Percentiles rank a stretch among this genome's conserved stretches.
Conservation (phyloP, 768 basidiomycete species). For the Calocera cornea region DNA sequence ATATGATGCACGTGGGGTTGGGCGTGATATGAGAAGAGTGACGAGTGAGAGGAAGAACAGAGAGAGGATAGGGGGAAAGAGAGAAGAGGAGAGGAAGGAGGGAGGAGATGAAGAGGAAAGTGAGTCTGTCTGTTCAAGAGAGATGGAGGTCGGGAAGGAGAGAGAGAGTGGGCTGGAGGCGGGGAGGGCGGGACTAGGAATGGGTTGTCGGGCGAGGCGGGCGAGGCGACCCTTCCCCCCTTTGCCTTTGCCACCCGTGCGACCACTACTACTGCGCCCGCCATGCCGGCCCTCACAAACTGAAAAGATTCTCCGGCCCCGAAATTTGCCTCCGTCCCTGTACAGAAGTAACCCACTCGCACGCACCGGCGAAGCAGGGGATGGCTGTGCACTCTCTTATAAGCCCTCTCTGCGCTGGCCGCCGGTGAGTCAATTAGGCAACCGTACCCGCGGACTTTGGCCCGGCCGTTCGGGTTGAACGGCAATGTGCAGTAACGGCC, state of each 20-base stretch:
- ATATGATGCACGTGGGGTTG: background rate
- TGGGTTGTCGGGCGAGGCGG: background rate
- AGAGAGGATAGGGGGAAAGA: conserved; percentile 11
- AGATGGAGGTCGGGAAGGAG: conserved; percentile 12
- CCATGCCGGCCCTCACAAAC: background rate
- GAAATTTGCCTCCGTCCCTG: background rate
- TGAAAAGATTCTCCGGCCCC: background rate
- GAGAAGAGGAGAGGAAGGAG: conserved; percentile 25
- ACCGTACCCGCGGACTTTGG: no score
- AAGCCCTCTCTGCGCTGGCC: background rate
- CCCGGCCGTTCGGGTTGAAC: background rate
- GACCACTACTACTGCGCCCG: no score
- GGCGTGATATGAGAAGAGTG: background rate
- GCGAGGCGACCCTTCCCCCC: no score
- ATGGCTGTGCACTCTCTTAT: conserved; percentile 2
- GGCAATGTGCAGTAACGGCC: background rate
- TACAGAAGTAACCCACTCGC: background rate
- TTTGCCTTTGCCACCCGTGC: background rate
- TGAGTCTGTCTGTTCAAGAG: conserved; percentile 5
- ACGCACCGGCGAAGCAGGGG: background rate
- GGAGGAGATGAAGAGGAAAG: conserved; percentile 22
- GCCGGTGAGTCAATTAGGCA: background rate
- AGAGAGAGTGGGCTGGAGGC: no score
- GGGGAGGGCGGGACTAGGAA: conserved; percentile 28
- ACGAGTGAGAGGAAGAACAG: background rate